Evolutionary conservation across 2,329 filamentous ascomycete species (phyloP).

Genomic region (Tolypocladium ophioglossoides): DNA sequence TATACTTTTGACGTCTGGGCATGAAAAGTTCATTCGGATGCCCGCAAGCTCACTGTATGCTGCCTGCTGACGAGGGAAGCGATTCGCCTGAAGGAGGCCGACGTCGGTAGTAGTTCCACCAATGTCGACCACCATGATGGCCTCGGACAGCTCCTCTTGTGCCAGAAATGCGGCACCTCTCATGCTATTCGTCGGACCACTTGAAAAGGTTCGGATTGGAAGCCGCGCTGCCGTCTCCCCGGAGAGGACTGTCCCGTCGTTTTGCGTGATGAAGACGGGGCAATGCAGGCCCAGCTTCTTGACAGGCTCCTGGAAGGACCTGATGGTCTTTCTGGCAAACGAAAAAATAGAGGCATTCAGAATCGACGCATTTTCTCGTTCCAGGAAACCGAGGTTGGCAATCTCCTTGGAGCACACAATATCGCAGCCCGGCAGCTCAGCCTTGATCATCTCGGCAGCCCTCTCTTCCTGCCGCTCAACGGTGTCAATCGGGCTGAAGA

Average conservation of each 20-base stretch:
- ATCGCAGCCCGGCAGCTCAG: slow-evolving; percentile 28
- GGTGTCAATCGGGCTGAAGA: slow-evolving; percentile 44
- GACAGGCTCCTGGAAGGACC: slow-evolving; percentile 43
- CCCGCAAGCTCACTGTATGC: slow-evolving; percentile 53
- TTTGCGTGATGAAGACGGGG: slow-evolving; percentile 51
- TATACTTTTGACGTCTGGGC: slow-evolving; percentile 47
- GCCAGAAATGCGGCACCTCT: slow-evolving; percentile 51
- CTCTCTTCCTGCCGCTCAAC: slow-evolving; percentile 36
- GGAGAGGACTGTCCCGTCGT: slow-evolving; percentile 50
- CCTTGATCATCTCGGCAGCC: slow-evolving; percentile 29
- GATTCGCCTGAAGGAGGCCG: slow-evolving; percentile 47
- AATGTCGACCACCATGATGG: slow-evolving; percentile 53
- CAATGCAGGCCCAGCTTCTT: slow-evolving; percentile 36
- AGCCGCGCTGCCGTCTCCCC: slow-evolving; percentile 41
- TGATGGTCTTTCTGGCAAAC: slow-evolving; percentile 47
- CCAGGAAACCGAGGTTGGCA: slow-evolving; percentile 43
- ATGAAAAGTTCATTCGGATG: slow-evolving; percentile 51
- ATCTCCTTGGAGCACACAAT: slow-evolving; percentile 42
- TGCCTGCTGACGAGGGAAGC: slow-evolving; percentile 52
- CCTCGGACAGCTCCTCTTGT: slow-evolving; percentile 22
- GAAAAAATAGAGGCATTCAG: slow-evolving; percentile 51
- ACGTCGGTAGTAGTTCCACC: slow-evolving; percentile 58
- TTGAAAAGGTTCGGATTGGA: slow-evolving; percentile 52
- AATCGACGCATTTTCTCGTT: slow-evolving; percentile 55
- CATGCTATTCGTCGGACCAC: slow-evolving; percentile 54